These are phyloP conservation scores for Oidium heveae DNA, from an alignment of 2,329 filamentous ascomycete species.

Conservation along the genomic window DNA sequence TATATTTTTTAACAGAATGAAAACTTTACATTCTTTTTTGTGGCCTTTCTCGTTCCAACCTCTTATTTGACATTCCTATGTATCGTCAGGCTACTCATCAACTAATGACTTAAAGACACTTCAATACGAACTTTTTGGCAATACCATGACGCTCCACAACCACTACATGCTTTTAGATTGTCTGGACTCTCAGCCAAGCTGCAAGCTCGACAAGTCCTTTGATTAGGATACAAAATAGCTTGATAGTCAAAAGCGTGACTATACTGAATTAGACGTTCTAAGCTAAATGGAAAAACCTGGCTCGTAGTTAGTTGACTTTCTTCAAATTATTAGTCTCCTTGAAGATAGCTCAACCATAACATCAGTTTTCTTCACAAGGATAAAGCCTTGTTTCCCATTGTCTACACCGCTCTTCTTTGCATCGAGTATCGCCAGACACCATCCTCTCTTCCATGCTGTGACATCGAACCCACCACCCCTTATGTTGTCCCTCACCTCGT, in stretches of 20 bases:
- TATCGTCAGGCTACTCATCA: not conserved
- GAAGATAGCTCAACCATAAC: constrained; percentile 3
- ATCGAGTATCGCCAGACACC: constrained; percentile 4
- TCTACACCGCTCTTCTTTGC: constrained; percentile 7
- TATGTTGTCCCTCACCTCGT: constrained; percentile 1
- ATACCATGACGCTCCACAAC: constrained; percentile 11
- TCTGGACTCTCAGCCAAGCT: constrained; percentile 2
- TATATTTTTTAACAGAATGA: constrained; percentile 3
- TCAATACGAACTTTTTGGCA: constrained; percentile 10
- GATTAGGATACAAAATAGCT: not conserved
- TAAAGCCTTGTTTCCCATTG: constrained; percentile 10
- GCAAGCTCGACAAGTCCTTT: constrained; percentile 8
- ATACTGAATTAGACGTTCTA: constrained; percentile 7
- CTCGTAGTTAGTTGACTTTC: not conserved
- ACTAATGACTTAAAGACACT: not conserved
- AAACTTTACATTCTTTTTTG: constrained; percentile 10
- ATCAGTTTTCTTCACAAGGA: constrained; percentile 4
- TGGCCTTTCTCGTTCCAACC: constrained; percentile 11
- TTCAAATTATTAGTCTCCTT: not conserved
- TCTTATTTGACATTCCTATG: constrained; percentile 9
- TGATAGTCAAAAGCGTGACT: constrained; percentile 1
- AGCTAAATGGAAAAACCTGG: constrained; percentile 8
- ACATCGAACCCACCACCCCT: constrained; percentile 7
- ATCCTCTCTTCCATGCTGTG: constrained; percentile 8
- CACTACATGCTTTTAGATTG: constrained; percentile 9